Evolutionary conservation across 2,329 filamentous ascomycete genomes (phyloP), one percentile per base, ranked within the genome.

Genomic region (Colletotrichum cordylinicola): DNA sequence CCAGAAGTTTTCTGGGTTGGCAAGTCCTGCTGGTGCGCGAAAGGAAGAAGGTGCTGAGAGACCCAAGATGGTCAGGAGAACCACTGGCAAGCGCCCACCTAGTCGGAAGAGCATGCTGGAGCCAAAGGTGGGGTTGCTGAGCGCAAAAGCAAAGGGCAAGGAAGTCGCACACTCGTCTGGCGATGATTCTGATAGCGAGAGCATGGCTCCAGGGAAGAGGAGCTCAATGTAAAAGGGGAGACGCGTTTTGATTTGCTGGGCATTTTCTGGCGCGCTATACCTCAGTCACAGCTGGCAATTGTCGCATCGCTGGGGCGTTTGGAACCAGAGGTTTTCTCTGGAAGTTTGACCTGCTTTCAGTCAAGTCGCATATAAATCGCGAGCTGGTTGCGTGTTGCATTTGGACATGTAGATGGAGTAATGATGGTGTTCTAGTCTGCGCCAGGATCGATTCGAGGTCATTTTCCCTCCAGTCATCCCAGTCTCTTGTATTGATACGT

Each of bases 121-220:
- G 68, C 80, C 82, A 48, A 85, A 83, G 75, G 77, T 81, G n/a
- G 79, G 80, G 64, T 83, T 81, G 77, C 82, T 80, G 65, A 82
- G 80, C 52, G 75, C 62, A 13, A 88, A 87, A 80, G 86, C 86
- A 2, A 91, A 91, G 79, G 89, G 87, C 2, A 91, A 90, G 79
- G 86, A 86, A 67, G 81, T 87, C 13, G 82, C 81, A 13, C 83
- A 82, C 37, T 84, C 83, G 52, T 83, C 82, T 15, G 70, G 52
- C 6, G 78, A 79, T 15, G 82, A 83, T 37, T 81, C 75, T 18
- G 81, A 81, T 35, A 81, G 81, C 18, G 80, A 78, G 58, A 74
- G 80, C 24, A 78, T 69, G 43, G 70, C 43, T 18, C 73, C 80
- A 27, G 81, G 79, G 74, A 85, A 81, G 75, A 86, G 86, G 56